These are phyloP conservation scores for Fusarium paranaense DNA, from an alignment of 2,329 filamentous ascomycete genomes.

Conservation along the genomic window DNA sequence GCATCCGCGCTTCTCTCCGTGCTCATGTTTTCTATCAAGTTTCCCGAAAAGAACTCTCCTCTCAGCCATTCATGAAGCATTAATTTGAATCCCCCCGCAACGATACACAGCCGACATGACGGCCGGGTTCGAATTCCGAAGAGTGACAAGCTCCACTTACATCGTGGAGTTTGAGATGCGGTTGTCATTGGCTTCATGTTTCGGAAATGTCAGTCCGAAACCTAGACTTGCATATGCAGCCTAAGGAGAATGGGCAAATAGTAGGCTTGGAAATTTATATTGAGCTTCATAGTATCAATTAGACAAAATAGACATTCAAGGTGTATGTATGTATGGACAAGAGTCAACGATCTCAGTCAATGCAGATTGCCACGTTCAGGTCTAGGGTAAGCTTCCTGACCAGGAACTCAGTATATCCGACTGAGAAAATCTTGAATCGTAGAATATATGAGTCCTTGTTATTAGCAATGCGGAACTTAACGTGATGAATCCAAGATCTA, in stretches of 20 bases:
- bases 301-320: not conserved
- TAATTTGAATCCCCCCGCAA: not conserved
- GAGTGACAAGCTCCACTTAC: not conserved
- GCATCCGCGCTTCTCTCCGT: slow-evolving; percentile 1
- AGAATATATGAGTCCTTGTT: not conserved
- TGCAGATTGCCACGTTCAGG: not conserved
- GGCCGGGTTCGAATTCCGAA: not conserved
- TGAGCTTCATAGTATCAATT: not conserved
- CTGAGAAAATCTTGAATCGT: not conserved
- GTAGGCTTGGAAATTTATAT: not conserved
- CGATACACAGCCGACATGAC: not conserved
- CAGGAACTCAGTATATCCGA: not conserved
- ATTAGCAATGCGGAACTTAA: too few species aligned
- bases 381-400: not conserved
- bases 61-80: slow-evolving; percentile 1
- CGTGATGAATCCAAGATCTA: too few species aligned
- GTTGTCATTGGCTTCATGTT: not conserved
- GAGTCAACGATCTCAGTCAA: not conserved
- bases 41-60: not conserved
- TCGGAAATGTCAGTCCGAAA: not conserved
- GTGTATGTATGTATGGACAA: not conserved
- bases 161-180: not conserved
- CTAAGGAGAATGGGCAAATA: slow-evolving; percentile 52
- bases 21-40: not conserved
- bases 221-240: not conserved